Evolutionary conservation across 805 yeast genomes (phyloP).

Genomic region (Wickerhamiella qilinensis): DNA sequence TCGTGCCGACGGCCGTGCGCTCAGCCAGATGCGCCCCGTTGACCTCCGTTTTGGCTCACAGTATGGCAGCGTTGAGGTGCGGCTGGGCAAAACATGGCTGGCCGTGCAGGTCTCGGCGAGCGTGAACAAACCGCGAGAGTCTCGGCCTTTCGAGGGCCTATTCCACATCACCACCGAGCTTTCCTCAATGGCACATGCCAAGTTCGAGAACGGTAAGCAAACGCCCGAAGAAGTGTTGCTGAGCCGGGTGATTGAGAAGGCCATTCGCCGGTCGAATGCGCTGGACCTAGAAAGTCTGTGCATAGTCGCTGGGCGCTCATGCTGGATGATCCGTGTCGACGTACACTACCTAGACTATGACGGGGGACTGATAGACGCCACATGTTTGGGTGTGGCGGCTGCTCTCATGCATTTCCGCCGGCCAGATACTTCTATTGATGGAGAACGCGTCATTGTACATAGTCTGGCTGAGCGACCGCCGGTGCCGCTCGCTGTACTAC

Average conservation of each 20-base stretch:
- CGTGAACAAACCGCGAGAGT: constrained; percentile 67
- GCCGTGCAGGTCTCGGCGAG: constrained; percentile 61
- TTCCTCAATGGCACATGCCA: constrained; percentile 77
- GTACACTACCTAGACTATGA: constrained; percentile 79
- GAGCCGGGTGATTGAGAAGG: constrained; percentile 74
- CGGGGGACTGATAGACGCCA: constrained; percentile 83
- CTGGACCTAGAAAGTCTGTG: constrained; percentile 82
- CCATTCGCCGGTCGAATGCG: constrained; percentile 79
- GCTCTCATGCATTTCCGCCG: constrained; percentile 68
- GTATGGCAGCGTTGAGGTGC: constrained; percentile 67
- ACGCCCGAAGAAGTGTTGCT: constrained; percentile 70
- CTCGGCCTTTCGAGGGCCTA: constrained; percentile 85
- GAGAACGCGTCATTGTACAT: constrained; percentile 39
- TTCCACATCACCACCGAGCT: constrained; percentile 75
- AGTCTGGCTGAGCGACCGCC: constrained; percentile 69
- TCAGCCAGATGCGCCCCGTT: constrained; percentile 49
- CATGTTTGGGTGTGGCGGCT: constrained; percentile 79
- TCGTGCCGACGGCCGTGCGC: constrained; percentile 53
- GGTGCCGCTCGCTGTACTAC: constrained; percentile 68
- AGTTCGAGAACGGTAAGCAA: constrained; percentile 57
- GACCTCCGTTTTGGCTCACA: constrained; percentile 42
- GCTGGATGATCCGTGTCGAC: constrained; percentile 86
- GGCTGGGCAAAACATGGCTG: constrained; percentile 59
- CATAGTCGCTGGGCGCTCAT: constrained; percentile 75
- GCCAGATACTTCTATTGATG: constrained; percentile 61